These are phyloP conservation scores for Emmonsia crescens DNA, from an alignment of 2,329 filamentous ascomycete species.

Conservation along the genomic window DNA sequence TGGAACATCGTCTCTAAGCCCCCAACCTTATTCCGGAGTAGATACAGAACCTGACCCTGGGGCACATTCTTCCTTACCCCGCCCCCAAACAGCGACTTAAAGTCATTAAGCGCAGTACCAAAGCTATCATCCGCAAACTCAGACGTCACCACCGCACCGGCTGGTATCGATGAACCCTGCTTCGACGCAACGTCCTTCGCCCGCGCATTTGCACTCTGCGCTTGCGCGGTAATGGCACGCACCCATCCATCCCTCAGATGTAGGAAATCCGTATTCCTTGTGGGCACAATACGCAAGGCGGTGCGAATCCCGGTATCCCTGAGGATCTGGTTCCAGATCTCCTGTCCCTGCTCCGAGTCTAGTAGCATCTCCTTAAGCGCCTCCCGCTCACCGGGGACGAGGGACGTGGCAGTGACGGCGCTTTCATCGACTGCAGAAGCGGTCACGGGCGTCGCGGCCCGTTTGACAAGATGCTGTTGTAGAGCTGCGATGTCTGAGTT, in stretches of 20 bases:
- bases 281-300: slow-evolving; percentile 73
- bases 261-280: slow-evolving; percentile 87
- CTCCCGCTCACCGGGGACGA: slow-evolving; percentile 73
- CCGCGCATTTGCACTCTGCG: slow-evolving; percentile 45
- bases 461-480: slow-evolving; percentile 64
- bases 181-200: slow-evolving; percentile 30
- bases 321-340: slow-evolving; percentile 64
- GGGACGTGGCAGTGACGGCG: slow-evolving; percentile 60
- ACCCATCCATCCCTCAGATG: slow-evolving; percentile 90
- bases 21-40: slow-evolving; percentile 58
- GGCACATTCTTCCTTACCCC: slow-evolving; percentile 57
- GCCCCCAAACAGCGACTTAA: slow-evolving; percentile 72
- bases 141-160: slow-evolving; percentile 17
- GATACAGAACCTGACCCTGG: slow-evolving; percentile 65
- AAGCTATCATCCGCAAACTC: slow-evolving; percentile 65
- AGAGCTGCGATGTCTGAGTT: slow-evolving; percentile 71
- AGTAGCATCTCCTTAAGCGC: slow-evolving; percentile 57
- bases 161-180: slow-evolving; percentile 37
- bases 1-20: slow-evolving; percentile 57
- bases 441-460: slow-evolving; percentile 40
- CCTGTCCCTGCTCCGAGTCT: slow-evolving; percentile 57
- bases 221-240: slow-evolving; percentile 65
- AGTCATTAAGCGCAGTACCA: slow-evolving; percentile 60
- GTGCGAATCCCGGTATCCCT: slow-evolving; percentile 58
- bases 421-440: slow-evolving; percentile 35